Evolutionary conservation across 257 asterid species (phyloP).

Genomic region (Ilex aquifolium): DNA sequence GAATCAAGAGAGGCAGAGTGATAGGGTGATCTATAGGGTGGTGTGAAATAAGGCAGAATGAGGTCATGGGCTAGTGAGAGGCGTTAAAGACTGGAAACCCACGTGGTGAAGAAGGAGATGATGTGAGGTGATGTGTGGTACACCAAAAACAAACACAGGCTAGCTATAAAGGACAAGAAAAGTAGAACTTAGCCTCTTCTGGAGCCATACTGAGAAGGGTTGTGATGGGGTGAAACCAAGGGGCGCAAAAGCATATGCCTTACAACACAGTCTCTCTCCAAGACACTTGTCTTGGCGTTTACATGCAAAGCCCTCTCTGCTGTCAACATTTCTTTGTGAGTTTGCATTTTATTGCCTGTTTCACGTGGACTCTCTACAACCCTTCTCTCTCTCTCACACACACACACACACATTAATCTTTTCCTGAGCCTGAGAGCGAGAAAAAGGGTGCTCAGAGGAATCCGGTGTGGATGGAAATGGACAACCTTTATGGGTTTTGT

Average conservation of each 20-base stretch:
- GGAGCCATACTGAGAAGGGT: not conserved
- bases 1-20: no score
- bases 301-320: conserved; percentile 26
- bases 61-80: not conserved
- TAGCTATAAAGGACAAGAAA: not conserved
- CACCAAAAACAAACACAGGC: not conserved
- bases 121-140: not conserved
- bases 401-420: not conserved
- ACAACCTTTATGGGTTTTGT: not conserved
- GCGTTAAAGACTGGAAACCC: not conserved
- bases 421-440: not conserved
- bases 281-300: conserved; percentile 30
- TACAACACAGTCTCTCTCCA: not conserved
- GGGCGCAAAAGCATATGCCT: not conserved
- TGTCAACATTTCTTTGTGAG: conserved; percentile 5
- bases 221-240: conserved; percentile 24
- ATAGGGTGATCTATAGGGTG: not conserved
- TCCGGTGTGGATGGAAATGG: not conserved
- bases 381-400: not conserved
- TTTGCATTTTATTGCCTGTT: not conserved
- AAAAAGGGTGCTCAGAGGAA: not conserved
- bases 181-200: not conserved
- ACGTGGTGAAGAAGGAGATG: not conserved
- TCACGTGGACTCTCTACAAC: conserved; percentile 18
- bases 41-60: not conserved